Base-by-base conservation (phyloP, 2,329 filamentous ascomycete species). In the Sclerotiophoma versabilis region DNA sequence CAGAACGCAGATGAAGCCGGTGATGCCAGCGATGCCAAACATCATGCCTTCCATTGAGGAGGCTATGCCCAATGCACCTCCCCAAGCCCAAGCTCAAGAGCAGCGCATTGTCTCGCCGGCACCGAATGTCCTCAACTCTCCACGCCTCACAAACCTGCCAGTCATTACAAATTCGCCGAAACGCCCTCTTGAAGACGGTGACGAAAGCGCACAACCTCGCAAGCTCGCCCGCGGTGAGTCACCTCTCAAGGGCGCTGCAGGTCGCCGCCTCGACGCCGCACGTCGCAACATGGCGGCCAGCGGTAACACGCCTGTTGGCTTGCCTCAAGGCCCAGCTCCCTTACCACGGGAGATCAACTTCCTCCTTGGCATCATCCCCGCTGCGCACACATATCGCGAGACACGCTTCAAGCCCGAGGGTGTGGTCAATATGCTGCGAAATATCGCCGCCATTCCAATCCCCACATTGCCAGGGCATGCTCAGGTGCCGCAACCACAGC, bases 211-310 rank as follows among this genome's bases (percentile, higher is more conserved):
- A 62, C 88, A 90, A 17, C 91, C 92, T 1, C 90, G 93, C 64
- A 97, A 98, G 74, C 83, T 97, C 45, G 85, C 88, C 42, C 87
- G 96, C 37, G 93, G 89, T n/a, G 92, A 91, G 51, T 98, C 93
- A 5, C 95, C 96, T 0, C 82, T 98, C 30, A 99, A 98, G 73
- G 92, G 92, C 12, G 91, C 91, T 1, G 92, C 93, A 30, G 91
- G 92, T 22, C 88, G 93, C 50, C 88, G 93, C 29, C 81, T 96
- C 19, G 91, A 95, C 66, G 90, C 95, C 70, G 87, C 91, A 59
- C 82, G 81, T 53, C 77, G 81, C 38, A 77, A 79, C 69, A 66
- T 68, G 30, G 60, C 66, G 36, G 65, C 60, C 22, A 62, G 63
- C 19, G 65, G 65, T 17, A 68, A 63, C 50, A 71, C 68, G 27